Percentiles rank a stretch among this genome's conserved stretches.
phyloP scores from a whole-genome alignment of 2,329 filamentous ascomycete species.

The Pseudopyricularia cyperi region DNA sequence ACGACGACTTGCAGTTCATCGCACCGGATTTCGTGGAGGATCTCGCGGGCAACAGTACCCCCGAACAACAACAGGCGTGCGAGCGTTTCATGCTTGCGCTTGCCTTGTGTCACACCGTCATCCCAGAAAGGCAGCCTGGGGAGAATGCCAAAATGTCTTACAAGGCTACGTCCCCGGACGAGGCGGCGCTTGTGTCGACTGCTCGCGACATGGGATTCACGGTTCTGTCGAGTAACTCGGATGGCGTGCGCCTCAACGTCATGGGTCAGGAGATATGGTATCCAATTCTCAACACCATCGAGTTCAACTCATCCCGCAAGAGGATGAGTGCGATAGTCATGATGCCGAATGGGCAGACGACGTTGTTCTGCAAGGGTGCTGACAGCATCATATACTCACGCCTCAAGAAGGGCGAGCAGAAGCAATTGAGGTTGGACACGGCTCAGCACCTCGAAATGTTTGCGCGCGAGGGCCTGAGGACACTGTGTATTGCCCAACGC shows the following conservation, averaged over 20 bases:
- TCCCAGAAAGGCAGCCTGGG: conserved; percentile 80
- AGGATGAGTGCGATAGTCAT: conserved; percentile 94
- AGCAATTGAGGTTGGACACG: conserved; percentile 68
- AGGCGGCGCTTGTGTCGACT: conserved; percentile 86
- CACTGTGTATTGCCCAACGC: conserved; percentile 81
- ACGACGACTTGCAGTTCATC: conserved; percentile 84
- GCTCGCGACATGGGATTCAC: conserved; percentile 94
- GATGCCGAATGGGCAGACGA: conserved; percentile 82
- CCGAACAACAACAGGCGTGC: conserved; percentile 64
- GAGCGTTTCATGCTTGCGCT: conserved; percentile 89
- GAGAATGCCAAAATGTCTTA: conserved; percentile 85
- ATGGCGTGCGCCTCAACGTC: conserved; percentile 75
- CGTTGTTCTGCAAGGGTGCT: conserved; percentile 93
- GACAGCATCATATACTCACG: conserved; percentile 96
- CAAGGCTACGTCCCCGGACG: conserved; percentile 94
- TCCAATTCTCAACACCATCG: conserved; percentile 81
- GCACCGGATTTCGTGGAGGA: conserved; percentile 82
- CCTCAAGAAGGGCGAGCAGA: conserved; percentile 72
- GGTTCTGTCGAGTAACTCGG: conserved; percentile 65
- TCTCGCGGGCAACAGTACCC: conserved; percentile 62
- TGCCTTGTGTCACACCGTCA: conserved; percentile 92
- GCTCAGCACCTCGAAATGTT: conserved; percentile 96
- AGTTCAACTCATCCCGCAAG: conserved; percentile 95
- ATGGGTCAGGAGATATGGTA: conserved; percentile 78
- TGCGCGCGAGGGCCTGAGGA: conserved; percentile 85